phyloP scores from a whole-genome alignment of 164 flowering plant genomes.

The Houttuynia cordata region DNA sequence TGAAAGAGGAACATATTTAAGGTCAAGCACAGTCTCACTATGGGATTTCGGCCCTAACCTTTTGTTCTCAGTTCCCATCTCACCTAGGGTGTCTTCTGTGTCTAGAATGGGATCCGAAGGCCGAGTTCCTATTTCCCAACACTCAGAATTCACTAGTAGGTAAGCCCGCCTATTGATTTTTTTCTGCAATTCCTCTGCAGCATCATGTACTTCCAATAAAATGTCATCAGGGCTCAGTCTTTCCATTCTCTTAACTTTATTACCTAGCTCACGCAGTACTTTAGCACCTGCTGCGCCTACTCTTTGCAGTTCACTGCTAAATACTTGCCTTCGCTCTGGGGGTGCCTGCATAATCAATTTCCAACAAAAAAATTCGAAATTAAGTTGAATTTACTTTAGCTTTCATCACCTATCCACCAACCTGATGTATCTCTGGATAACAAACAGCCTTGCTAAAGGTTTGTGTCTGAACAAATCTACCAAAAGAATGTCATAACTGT shows the following conservation, averaged over 20 bases:
- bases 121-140: constrained; percentile 45
- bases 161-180: constrained; percentile 66
- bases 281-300: constrained; percentile 80
- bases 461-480: no score
- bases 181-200: constrained; percentile 74
- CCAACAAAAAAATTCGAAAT: neutral
- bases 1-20: constrained; percentile 20
- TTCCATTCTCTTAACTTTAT: constrained; percentile 70
- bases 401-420: no score
- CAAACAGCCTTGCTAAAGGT: no score
- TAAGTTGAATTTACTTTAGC: no score
- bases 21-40: constrained; percentile 45
- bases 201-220: constrained; percentile 54
- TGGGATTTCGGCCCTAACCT: constrained; percentile 24
- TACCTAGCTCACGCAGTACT: constrained; percentile 61
- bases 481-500: no score
- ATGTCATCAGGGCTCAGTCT: constrained; percentile 39
- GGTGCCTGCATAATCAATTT: constrained; percentile 43
- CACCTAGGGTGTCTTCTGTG: constrained; percentile 11
- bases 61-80: constrained; percentile 21
- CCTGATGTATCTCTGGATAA: no score
- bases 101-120: constrained; percentile 23
- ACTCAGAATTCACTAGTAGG: constrained; percentile 62
- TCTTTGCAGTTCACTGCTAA: constrained; percentile 46
- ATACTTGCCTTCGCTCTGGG: constrained; percentile 55